phyloP scores from a whole-genome alignment of 345 rosid genomes.

The Alliaria petiolata region DNA sequence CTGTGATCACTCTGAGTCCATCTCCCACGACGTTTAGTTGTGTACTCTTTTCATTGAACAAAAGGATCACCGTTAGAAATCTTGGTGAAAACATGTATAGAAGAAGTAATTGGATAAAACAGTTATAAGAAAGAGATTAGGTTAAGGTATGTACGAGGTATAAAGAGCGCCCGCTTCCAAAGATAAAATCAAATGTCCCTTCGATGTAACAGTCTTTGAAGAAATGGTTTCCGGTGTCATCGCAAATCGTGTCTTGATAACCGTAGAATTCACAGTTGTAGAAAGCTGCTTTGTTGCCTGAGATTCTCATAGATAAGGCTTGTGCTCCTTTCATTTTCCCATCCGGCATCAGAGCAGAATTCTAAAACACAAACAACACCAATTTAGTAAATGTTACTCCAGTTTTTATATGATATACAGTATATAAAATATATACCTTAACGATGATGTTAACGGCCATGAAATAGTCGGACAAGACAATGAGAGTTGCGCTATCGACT shows the following conservation, averaged over 20 bases:
- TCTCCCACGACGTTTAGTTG: slow-evolving; percentile 36
- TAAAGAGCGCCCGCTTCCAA: slow-evolving; percentile 59
- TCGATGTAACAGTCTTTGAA: slow-evolving; percentile 63
- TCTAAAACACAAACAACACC: slow-evolving; percentile 24
- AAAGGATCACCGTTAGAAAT: neutral
- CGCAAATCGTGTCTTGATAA: slow-evolving; percentile 68
- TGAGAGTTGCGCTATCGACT: slow-evolving; percentile 58
- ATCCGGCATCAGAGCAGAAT: slow-evolving; percentile 55
- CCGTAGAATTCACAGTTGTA: slow-evolving; percentile 53
- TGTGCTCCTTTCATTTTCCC: slow-evolving; percentile 41
- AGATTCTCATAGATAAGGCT: slow-evolving; percentile 52
- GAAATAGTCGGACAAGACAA: slow-evolving; percentile 56
- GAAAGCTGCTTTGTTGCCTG: slow-evolving; percentile 56
- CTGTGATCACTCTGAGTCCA: slow-evolving; percentile 46
- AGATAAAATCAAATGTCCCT: slow-evolving; percentile 80
- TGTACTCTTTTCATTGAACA: slow-evolving; percentile 6
- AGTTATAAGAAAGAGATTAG: too few relatives aligned
- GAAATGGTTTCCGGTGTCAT: slow-evolving; percentile 65
- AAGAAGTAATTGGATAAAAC: too few relatives aligned
- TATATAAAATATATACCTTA: slow-evolving; percentile 29
- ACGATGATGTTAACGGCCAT: slow-evolving; percentile 48
- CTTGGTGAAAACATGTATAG: neutral
- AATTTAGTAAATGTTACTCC: neutral
- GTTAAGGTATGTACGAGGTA: slow-evolving; percentile 40
- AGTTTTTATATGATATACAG: too few relatives aligned